Percentiles rank a stretch among this genome's conserved stretches.
Conservation (phyloP, 805 yeast species). For the Debaryomyces hansenii region DNA sequence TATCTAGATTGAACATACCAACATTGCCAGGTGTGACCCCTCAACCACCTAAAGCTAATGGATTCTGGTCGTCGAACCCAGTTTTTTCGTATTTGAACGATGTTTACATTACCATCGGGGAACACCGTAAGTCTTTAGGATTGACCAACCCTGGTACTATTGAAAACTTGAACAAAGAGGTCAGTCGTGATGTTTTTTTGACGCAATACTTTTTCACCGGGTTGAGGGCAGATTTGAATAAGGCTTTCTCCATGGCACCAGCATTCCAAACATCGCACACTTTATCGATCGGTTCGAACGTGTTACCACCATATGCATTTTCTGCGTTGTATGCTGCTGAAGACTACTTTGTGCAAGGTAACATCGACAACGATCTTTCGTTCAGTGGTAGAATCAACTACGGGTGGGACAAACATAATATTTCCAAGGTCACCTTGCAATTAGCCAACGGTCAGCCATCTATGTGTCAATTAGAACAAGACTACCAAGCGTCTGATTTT, state of each 20-base stretch:
- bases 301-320: constrained; percentile 87
- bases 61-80: constrained; percentile 82
- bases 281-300: constrained; percentile 81
- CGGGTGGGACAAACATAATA: constrained; percentile 79
- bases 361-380: constrained; percentile 81
- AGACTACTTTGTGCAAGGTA: constrained; percentile 84
- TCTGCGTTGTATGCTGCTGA: constrained; percentile 88
- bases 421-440: constrained; percentile 85
- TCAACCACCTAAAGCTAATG: constrained; percentile 50
- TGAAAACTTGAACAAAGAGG: constrained; percentile 92
- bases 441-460: constrained; percentile 85
- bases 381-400: constrained; percentile 87
- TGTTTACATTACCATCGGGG: constrained; percentile 67
- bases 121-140: constrained; percentile 79
- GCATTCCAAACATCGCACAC: constrained; percentile 97
- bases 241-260: constrained; percentile 87
- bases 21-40: constrained; percentile 60
- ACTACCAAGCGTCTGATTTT: constrained; percentile 85
- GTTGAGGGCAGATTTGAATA: constrained; percentile 92
- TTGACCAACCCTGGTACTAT: constrained; percentile 91
- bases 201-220: constrained; percentile 92
- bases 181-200: constrained; percentile 87
- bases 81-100: constrained; percentile 76
- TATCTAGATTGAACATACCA: constrained; percentile 55
- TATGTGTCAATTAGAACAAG: constrained; percentile 96